Evolutionary conservation across 345 rosid species (phyloP).

Genomic region (Eucalyptus rudis): DNA sequence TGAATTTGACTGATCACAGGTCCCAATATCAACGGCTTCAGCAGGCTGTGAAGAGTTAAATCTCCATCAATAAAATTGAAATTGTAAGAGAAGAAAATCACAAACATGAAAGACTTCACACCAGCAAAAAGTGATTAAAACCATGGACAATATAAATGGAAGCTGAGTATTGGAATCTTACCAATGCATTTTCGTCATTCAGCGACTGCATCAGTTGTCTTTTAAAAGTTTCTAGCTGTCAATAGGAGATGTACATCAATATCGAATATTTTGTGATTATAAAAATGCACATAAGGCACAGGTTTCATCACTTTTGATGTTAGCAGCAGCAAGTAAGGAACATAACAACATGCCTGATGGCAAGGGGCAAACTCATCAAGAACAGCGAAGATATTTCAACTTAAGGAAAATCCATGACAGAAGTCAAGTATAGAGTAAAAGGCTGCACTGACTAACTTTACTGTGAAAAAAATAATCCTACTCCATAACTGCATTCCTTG

Average conservation of each 20-base stretch:
- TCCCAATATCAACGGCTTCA: constrained; percentile 54
- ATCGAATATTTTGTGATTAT: background rate
- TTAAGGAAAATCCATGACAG: background rate
- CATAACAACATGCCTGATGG: background rate
- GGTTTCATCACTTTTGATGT: background rate
- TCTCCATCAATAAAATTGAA: background rate
- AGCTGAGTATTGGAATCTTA: constrained; percentile 17
- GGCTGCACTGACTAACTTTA: background rate
- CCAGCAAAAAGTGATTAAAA: background rate
- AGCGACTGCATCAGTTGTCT: constrained; percentile 87
- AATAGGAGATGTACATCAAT: background rate
- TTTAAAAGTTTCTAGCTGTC: constrained; percentile 83
- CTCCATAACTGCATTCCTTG: background rate
- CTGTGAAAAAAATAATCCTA: background rate
- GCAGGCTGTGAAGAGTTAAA: constrained; percentile 19
- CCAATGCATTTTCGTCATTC: constrained; percentile 61
- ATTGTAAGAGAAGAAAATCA: background rate
- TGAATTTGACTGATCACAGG: constrained; percentile 47
- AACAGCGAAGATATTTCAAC: background rate
- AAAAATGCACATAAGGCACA: background rate
- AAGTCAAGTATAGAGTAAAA: background rate
- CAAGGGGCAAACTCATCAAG: background rate
- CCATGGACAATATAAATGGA: background rate
- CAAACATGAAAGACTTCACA: background rate
- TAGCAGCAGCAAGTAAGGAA: background rate